phyloP scores from a whole-genome alignment of 371 early-diverging fungal genomes.

The Mucor ambiguus region DNA sequence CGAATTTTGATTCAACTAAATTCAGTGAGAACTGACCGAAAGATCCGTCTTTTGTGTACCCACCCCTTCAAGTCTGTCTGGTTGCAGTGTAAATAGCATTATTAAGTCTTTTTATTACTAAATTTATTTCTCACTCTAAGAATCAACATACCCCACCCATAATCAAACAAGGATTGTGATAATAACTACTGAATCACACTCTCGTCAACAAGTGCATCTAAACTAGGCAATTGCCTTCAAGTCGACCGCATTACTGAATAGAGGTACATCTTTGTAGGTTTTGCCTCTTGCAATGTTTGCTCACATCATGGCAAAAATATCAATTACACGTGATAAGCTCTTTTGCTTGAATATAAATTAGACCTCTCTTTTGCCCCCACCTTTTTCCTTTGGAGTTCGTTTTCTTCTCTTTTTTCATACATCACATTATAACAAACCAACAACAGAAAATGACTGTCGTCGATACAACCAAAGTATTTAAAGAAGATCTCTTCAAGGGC shows the following conservation, averaged over 20 bases:
- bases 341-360: neutral
- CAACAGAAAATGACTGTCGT: slow-evolving; percentile 17
- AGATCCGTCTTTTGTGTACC: neutral
- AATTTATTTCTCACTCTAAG: neutral
- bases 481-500: slow-evolving; percentile 44
- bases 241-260: neutral
- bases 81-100: slow-evolving; percentile 5
- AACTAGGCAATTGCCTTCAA: neutral
- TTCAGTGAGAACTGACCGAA: neutral
- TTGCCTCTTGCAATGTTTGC: too few species aligned
- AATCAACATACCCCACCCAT: neutral
- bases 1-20: neutral
- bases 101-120: neutral
- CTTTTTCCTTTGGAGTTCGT: slow-evolving; percentile 4
- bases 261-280: too few species aligned
- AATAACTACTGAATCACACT: neutral
- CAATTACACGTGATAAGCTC: slow-evolving; percentile 11
- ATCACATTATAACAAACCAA: neutral
- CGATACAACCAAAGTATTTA: slow-evolving; percentile 44
- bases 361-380: neutral
- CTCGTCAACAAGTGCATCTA: neutral
- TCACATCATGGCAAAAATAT: neutral
- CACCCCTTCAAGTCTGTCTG: neutral
- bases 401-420: neutral
- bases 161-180: neutral